phyloP scores from a whole-genome alignment of 257 asterid species.

The Gentiana straminea region DNA sequence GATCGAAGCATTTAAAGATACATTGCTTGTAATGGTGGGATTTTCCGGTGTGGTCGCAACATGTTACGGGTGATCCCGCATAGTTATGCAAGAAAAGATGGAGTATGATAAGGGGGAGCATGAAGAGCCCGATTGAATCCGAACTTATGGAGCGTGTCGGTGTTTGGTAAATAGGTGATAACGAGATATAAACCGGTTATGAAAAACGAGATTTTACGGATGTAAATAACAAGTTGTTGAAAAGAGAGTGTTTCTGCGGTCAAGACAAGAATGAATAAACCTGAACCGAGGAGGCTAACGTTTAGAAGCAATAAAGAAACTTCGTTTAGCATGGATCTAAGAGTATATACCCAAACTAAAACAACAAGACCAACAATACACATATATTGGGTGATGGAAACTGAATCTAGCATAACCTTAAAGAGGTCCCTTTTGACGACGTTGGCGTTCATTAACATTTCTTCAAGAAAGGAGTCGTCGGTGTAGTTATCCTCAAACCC shows the following conservation, averaged over 20 bases:
- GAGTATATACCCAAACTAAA: conserved; percentile 81
- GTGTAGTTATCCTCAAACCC: conserved; percentile 89
- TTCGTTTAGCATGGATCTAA: conserved; percentile 42
- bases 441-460: conserved; percentile 94
- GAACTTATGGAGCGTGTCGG: conserved; percentile 83
- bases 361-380: conserved; percentile 82
- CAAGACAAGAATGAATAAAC: conserved; percentile 52
- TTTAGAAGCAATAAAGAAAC: conserved; percentile 52
- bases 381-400: conserved; percentile 79
- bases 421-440: conserved; percentile 76
- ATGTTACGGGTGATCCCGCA: conserved; percentile 34
- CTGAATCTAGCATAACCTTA: conserved; percentile 77
- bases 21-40: conserved; percentile 35
- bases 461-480: conserved; percentile 77
- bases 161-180: conserved; percentile 80
- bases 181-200: conserved; percentile 54
- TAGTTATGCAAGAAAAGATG: conserved; percentile 38
- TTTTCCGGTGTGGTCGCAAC: conserved; percentile 55
- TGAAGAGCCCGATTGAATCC: conserved; percentile 83
- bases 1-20: conserved; percentile 60
- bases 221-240: conserved; percentile 36
- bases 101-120: conserved; percentile 46
- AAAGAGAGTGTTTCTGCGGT: conserved; percentile 62
- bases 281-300: conserved; percentile 50
- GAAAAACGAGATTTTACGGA: conserved; percentile 58